These are phyloP conservation scores for Cylindrotheca fusiformis DNA, from an alignment of 108 stramenopile species.

Conservation along the genomic window DNA sequence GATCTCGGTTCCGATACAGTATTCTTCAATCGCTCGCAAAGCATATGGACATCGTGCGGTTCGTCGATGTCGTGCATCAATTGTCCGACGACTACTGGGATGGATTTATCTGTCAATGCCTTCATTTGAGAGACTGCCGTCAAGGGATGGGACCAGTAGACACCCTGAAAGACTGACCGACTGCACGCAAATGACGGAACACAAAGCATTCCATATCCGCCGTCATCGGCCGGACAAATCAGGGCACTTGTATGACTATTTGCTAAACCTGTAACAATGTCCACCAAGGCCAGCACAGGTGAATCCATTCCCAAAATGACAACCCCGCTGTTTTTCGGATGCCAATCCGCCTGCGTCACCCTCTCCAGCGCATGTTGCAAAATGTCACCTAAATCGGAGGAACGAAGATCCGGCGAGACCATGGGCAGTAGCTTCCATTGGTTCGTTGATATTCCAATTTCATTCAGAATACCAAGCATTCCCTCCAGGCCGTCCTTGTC, in stretches of 20 bases:
- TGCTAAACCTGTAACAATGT: constrained; percentile 53
- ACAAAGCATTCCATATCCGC: constrained; percentile 84
- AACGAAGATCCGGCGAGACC: constrained; percentile 32
- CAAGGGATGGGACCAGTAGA: constrained; percentile 72
- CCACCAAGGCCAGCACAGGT: constrained; percentile 69
- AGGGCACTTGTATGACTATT: constrained; percentile 31
- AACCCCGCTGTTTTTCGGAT: constrained; percentile 16
- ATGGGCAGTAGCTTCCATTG: constrained; percentile 21
- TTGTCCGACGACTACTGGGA: constrained; percentile 50
- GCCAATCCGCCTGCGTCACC: constrained; percentile 1
- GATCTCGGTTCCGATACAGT: not conserved
- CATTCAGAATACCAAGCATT: constrained; percentile 42
- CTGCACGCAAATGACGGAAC: constrained; percentile 55
- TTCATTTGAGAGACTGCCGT: constrained; percentile 82
- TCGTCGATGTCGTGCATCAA: constrained; percentile 85
- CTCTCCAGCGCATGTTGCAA: constrained; percentile 57
- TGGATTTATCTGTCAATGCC: constrained; percentile 66
- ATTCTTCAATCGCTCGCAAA: constrained; percentile 36
- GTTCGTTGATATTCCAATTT: constrained; percentile 21
- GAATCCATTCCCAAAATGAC: constrained; percentile 89
- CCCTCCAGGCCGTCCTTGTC: constrained; percentile 25
- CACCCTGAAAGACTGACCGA: constrained; percentile 38
- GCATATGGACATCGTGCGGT: constrained; percentile 52
- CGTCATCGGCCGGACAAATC: constrained; percentile 79
- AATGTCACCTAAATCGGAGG: constrained; percentile 61